phyloP scores from a whole-genome alignment of 108 stramenopile genomes.

The Skeletonema grethae region DNA sequence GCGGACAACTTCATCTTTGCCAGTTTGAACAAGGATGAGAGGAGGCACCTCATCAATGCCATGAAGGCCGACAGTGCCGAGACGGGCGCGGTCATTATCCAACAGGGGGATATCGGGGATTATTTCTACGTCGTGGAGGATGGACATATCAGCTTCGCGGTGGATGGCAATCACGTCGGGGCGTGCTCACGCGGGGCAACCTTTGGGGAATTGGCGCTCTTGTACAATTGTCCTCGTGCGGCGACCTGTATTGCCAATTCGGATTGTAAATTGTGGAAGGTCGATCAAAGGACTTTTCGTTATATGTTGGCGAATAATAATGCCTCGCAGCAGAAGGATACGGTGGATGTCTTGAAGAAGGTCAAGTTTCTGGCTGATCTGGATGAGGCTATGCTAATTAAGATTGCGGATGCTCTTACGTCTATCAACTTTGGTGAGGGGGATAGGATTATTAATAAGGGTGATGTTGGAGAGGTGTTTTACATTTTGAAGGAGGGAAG shows the following conservation, averaged over 20 bases:
- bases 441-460: constrained; percentile 81
- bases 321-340: constrained; percentile 60
- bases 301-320: constrained; percentile 91
- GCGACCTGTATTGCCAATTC: constrained; percentile 80
- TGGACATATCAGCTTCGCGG: constrained; percentile 85
- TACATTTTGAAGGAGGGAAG: constrained; percentile 92
- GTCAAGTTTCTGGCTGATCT: constrained; percentile 77
- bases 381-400: constrained; percentile 67
- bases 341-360: constrained; percentile 51
- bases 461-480: constrained; percentile 93
- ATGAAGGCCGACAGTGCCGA: constrained; percentile 84
- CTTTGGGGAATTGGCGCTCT: constrained; percentile 87
- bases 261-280: constrained; percentile 87
- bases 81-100: constrained; percentile 85
- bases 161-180: constrained; percentile 86
- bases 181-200: constrained; percentile 82
- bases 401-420: constrained; percentile 84
- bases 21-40: constrained; percentile 69
- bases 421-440: constrained; percentile 83
- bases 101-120: constrained; percentile 88
- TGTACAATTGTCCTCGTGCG: constrained; percentile 91
- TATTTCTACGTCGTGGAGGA: constrained; percentile 91
- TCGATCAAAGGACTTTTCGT: constrained; percentile 86
- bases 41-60: constrained; percentile 83
- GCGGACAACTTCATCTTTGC: constrained; percentile 92